These are phyloP conservation scores for Pseudognaphalium luteoalbum DNA, from an alignment of 129 eudicot genomes.

Conservation along the genomic window DNA sequence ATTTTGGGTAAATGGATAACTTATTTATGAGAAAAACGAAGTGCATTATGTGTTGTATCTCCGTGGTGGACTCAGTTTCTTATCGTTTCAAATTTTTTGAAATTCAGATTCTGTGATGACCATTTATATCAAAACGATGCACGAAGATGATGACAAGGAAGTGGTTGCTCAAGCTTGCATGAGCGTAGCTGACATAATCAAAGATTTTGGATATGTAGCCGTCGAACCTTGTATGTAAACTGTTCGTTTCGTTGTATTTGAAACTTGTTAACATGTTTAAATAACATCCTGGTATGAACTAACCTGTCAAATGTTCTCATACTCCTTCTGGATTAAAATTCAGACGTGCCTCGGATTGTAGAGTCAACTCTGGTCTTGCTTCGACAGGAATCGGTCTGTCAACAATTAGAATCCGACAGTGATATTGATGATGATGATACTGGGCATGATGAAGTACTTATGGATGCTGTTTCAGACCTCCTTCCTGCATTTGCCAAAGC, in stretches of 20 bases:
- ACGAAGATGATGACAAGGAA: slow-evolving; percentile 97
- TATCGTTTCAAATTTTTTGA: slow-evolving; percentile 17
- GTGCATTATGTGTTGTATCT: slow-evolving; percentile 6
- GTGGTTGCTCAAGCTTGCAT: slow-evolving; percentile 99
- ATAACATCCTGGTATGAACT: slow-evolving; percentile 3
- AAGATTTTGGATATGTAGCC: slow-evolving; percentile 73
- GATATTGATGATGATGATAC: slow-evolving; percentile 85
- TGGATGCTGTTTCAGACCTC: slow-evolving; percentile 99
- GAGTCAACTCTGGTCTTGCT: slow-evolving; percentile 80
- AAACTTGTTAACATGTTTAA: background rate
- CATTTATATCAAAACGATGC: slow-evolving; percentile 83
- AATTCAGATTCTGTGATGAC: slow-evolving; percentile 77
- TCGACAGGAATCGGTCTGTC: slow-evolving; percentile 73
- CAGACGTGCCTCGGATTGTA: slow-evolving; percentile 76
- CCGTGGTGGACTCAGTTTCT: background rate
- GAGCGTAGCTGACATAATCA: slow-evolving; percentile 77
- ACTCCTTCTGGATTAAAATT: slow-evolving; percentile 2
- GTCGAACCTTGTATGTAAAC: slow-evolving; percentile 72
- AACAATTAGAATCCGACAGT: slow-evolving; percentile 86
- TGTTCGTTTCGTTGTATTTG: background rate
- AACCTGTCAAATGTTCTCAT: slow-evolving; percentile 15
- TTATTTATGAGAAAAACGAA: slow-evolving; percentile 10
- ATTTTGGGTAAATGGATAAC: slow-evolving; percentile 57
- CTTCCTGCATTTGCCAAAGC: slow-evolving; percentile 98
- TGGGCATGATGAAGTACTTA: slow-evolving; percentile 91